These are phyloP conservation scores for Aspergillus tubingensis DNA, from an alignment of 2,329 filamentous ascomycete species.

Conservation along the genomic window DNA sequence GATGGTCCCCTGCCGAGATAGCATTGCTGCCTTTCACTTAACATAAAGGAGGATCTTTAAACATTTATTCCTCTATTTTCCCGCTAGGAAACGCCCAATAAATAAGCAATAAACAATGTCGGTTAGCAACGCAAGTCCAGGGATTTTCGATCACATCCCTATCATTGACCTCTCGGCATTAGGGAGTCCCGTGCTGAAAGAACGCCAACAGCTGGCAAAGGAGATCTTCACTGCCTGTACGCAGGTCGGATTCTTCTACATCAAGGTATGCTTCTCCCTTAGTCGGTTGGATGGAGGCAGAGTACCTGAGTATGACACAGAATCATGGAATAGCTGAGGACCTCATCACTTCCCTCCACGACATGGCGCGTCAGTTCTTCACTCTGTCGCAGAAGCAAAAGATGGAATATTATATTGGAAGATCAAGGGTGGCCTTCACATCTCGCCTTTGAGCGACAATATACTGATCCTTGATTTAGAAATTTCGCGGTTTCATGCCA, in stretches of 20 bases:
- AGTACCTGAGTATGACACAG: conserved; percentile 6
- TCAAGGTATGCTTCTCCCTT: conserved; percentile 26
- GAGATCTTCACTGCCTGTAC: conserved; percentile 44
- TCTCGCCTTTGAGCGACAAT: no score
- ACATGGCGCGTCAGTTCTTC: conserved; percentile 44
- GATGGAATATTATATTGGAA: conserved; percentile 43
- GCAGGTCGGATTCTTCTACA: conserved; percentile 50
- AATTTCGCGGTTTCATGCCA: conserved; percentile 31
- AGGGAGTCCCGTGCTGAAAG: conserved; percentile 37
- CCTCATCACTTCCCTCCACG: conserved; percentile 17
- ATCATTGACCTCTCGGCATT: conserved; percentile 49
- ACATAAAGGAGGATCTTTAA: neutral
- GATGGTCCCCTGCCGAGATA: neutral
- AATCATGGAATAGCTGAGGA: conserved; percentile 27
- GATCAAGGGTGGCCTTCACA: conserved; percentile 19
- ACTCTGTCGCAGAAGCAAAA: conserved; percentile 43
- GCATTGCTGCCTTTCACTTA: neutral
- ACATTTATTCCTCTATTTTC: no score
- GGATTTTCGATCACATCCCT: conserved; percentile 37
- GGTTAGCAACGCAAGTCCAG: neutral
- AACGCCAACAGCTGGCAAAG: conserved; percentile 42
- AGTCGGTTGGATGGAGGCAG: fast-evolving
- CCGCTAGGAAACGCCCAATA: no score
- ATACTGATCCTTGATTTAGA: conserved; percentile 5
- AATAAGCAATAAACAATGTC: neutral